These are phyloP conservation scores for Lachnum nothofagi DNA, from an alignment of 2,329 filamentous ascomycete species.

Conservation along the genomic window DNA sequence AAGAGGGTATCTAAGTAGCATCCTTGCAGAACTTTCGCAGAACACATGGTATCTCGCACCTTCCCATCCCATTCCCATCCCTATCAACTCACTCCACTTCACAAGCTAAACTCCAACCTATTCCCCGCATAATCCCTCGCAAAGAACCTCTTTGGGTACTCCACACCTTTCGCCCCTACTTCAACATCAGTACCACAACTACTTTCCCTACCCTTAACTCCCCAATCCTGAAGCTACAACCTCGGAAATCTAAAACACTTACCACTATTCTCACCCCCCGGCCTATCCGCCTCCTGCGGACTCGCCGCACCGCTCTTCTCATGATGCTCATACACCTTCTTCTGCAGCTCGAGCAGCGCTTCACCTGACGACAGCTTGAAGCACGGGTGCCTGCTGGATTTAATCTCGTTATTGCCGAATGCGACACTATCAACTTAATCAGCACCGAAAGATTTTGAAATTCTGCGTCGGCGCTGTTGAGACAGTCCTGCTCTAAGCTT, in stretches of 20 bases:
- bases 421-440: too few species aligned
- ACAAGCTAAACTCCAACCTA: conserved; percentile 48
- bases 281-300: conserved; percentile 50
- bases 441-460: too few species aligned
- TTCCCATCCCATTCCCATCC: too few species aligned
- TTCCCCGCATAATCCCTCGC: conserved; percentile 54
- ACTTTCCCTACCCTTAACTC: not conserved
- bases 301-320: conserved; percentile 44
- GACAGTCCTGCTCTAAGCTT: too few species aligned
- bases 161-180: conserved; percentile 47
- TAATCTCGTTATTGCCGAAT: conserved; percentile 39
- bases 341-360: conserved; percentile 43
- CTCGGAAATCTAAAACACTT: conserved; percentile 8
- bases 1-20: too few species aligned
- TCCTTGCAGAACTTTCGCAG: too few species aligned
- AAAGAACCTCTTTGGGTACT: conserved; percentile 59
- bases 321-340: conserved; percentile 48
- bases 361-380: conserved; percentile 48
- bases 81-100: too few species aligned
- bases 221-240: not conserved
- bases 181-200: conserved; percentile 1
- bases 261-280: conserved; percentile 44
- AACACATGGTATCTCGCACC: too few species aligned
- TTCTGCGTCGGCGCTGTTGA: too few species aligned
- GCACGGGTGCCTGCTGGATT: conserved; percentile 52